Base-by-base conservation (phyloP, 257 asterid species). In the Solanum virginianum region DNA sequence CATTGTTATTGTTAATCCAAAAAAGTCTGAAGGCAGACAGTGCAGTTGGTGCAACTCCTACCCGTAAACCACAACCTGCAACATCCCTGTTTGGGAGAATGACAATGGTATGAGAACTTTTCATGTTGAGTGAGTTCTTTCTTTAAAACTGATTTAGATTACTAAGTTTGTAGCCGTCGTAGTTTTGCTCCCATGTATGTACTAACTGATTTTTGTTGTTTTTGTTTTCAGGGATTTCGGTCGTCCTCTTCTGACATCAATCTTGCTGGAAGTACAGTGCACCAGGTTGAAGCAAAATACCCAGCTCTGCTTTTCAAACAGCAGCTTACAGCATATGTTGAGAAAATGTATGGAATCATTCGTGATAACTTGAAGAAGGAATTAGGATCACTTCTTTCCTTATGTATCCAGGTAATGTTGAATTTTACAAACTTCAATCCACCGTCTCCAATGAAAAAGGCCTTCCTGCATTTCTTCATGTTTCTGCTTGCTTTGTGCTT, bases 281-380 rank as follows among this genome's bases (percentile, higher is more conserved):
- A 88, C 86, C 98, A 92, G 90, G 97, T 95, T 84, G 98, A 97
- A 88, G 98, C 99, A 49, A 97, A 94, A 84, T 91, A 92, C 89
- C 99, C 99, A 57, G 98, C 99, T 86, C 87, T 97, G 70, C 98
- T 97, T 88, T 97, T 97, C 93, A 93, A 92, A 92, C 98, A 97
- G 92, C 99, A 97, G 92, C 97, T 97, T 22, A 91, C 97, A 45
- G 99, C 99, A 20, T 97, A 95, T 88, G 99, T 95, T 55, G 99
- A 97, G 90, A 97, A 97, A 92, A 95, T 97, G 15, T 97, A 94
- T 88, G 99, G 99, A 85, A 97, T 97, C 84, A 92, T 97, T 85
- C 92, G 99, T 84, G 99, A 95, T 90, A 95, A 95, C 92, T 88
- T 93, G 92, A 97, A 95, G 90, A 93, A 90, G 91, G 98, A 95